Evolutionary conservation across 352 stramenopile species (phyloP).

Genomic region (Phytophthora parvispora): DNA sequence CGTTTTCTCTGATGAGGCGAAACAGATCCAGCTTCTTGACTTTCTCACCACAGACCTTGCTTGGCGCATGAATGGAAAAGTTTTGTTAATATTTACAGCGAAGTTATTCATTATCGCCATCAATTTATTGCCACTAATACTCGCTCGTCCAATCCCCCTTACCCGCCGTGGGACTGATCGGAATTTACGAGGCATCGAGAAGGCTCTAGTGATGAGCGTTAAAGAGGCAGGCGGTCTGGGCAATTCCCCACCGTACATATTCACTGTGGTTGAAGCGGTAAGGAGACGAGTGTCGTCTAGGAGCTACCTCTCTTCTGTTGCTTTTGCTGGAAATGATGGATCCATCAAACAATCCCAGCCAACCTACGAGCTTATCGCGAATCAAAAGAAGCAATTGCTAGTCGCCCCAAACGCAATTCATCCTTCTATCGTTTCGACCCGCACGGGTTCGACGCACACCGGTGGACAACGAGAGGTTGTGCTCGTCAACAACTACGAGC

Average conservation of each 20-base stretch:
- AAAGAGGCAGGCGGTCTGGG: slow-evolving; percentile 26
- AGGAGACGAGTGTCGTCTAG: neutral
- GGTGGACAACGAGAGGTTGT: neutral
- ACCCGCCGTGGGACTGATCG: neutral
- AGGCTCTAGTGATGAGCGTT: slow-evolving; percentile 4
- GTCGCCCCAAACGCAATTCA: too few relatives aligned
- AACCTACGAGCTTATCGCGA: too few relatives aligned
- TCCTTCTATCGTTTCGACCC: too few relatives aligned
- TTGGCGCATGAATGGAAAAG: slow-evolving; percentile 30
- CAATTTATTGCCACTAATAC: slow-evolving; percentile 8
- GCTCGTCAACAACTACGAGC: slow-evolving; percentile 23
- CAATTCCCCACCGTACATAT: slow-evolving; percentile 4
- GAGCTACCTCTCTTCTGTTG: neutral
- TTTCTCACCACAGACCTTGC: slow-evolving; percentile 25
- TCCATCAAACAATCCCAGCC: neutral
- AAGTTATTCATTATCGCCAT: slow-evolving; percentile 31
- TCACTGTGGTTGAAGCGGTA: neutral
- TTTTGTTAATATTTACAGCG: slow-evolving; percentile 15
- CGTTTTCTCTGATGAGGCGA: slow-evolving; percentile 7
- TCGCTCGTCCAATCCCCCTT: slow-evolving; percentile 1
- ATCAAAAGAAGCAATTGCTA: neutral
- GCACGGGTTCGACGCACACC: too few relatives aligned
- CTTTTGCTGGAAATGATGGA: neutral
- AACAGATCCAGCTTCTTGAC: slow-evolving; percentile 13
- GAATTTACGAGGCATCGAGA: slow-evolving; percentile 2